Evolutionary conservation across 2,329 filamentous ascomycete species (phyloP), one percentile per base, ranked within the genome.

Genomic region (Pseudonectria buxi): DNA sequence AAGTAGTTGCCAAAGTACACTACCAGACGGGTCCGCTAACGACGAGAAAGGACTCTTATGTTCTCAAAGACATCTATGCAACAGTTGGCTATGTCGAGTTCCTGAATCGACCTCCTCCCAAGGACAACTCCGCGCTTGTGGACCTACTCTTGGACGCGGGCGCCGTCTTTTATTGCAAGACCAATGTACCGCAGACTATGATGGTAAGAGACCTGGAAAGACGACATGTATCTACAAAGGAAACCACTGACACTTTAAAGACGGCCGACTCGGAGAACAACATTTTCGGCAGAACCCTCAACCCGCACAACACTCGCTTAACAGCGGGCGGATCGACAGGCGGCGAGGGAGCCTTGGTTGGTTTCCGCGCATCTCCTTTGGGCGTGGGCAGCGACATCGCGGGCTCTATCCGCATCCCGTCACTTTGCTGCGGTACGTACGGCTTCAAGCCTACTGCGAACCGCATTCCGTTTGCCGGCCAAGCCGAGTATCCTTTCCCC

Each of bases 111-210:
- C 44, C 49, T 3, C 24, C 40, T 0, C 48, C 48, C 1, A 36
- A 45, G 3, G 30, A 34, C 7, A 53, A 47, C 18, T 46, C 54
- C 6, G 40, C 54, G 0, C 32, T 56, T 2, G 53, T 56, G 0
- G 31, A 56, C 3, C 25, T 56, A 4, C 34, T 57, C 1, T 33
- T 54, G 2, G 46, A 50, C 4, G 44, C 46, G 1, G 54, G 54
- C 10, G 54, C 51, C 4, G 51, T 57, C 10, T n/a, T 57, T 0
- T 57, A 56, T 24, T 49, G 43, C 49, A 57, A 75, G 56, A 74
- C 72, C 4, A 73, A 68, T 40, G 57, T 74, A 6, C 68, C 71
- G 0, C 79, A 76, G 11, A 74, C 74, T 56, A 78, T 83, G 76
- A 78, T 80, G 40, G 71, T 76, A 26, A 9, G 33, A 4, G 9